Conservation (phyloP, 441 rosid genomes). For the Arabidopsis hybrid region DNA sequence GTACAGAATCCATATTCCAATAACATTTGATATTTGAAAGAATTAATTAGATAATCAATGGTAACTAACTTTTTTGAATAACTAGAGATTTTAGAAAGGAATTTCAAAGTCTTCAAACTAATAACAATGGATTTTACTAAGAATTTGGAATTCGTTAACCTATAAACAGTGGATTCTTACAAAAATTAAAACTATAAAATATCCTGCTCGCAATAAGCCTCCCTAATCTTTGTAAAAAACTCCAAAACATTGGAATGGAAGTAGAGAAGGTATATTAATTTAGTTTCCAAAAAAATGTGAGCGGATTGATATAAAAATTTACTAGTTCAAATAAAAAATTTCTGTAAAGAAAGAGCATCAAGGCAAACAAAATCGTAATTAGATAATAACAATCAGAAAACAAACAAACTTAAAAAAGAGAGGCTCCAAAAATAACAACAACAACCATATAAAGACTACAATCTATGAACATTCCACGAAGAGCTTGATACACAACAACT, state of each 20-base stretch:
- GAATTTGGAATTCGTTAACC: no score
- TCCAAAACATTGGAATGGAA: neutral
- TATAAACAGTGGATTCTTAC: no score
- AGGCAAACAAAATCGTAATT: neutral
- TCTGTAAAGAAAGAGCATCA: neutral
- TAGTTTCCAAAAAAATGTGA: neutral
- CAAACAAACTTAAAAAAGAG: constrained; percentile 2
- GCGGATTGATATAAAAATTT: neutral
- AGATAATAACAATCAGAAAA: neutral
- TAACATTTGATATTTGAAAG: no score
- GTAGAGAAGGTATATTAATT: neutral
- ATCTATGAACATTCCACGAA: constrained; percentile 72
- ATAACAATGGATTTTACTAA: no score
- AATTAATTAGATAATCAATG: no score
- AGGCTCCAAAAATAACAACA: constrained; percentile 61
- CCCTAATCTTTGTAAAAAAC: neutral
- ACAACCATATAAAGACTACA: constrained; percentile 77
- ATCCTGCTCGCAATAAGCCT: no score
- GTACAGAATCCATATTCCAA: neutral
- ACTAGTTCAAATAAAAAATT: neutral
- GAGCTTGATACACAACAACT: constrained; percentile 62
- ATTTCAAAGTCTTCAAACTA: no score
- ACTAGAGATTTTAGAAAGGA: no score
- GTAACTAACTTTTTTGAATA: no score
- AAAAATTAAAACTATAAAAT: no score